These are phyloP conservation scores for Pyrenopolyporus hunteri DNA, from an alignment of 495 filamentous ascomycete genomes.

Conservation along the genomic window DNA sequence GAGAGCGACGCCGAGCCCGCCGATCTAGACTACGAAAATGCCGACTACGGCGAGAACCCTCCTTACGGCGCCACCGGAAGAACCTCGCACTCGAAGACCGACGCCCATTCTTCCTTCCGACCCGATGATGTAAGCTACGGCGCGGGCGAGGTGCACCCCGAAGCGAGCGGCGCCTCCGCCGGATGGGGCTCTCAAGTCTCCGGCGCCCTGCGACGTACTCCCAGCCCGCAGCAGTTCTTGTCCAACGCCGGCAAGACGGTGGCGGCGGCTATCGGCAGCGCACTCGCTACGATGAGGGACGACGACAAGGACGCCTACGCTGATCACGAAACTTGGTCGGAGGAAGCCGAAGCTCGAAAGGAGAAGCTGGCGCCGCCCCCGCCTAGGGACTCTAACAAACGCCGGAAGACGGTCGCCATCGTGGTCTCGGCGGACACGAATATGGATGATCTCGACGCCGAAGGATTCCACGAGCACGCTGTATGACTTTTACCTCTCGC, in stretches of 20 bases:
- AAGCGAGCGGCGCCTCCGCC: conserved; percentile 43
- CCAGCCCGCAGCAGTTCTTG: conserved; percentile 87
- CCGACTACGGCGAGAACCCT: conserved; percentile 59
- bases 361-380: conserved; percentile 42
- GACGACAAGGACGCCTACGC: conserved; percentile 80
- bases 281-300: conserved; percentile 83
- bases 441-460: conserved; percentile 64
- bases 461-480: conserved; percentile 73
- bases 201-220: conserved; percentile 82
- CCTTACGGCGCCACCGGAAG: conserved; percentile 55
- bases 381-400: conserved; percentile 46
- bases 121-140: conserved; percentile 45
- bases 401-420: conserved; percentile 79
- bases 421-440: conserved; percentile 79
- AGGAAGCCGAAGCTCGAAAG: conserved; percentile 67
- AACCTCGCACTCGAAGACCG: conserved; percentile 48
- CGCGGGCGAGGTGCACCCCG: conserved; percentile 45
- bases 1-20: conserved; percentile 45
- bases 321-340: conserved; percentile 84
- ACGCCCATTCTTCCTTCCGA: conserved; percentile 38
- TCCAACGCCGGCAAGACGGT: conserved; percentile 79
- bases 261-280: conserved; percentile 74
- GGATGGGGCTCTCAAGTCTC: conserved; percentile 79
- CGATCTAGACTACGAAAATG: conserved; percentile 58
- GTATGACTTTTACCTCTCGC: too few relatives aligned